These are phyloP conservation scores for Sarcocystis neurona DNA, from an alignment of 169 alveolate species.

Conservation along the genomic window DNA sequence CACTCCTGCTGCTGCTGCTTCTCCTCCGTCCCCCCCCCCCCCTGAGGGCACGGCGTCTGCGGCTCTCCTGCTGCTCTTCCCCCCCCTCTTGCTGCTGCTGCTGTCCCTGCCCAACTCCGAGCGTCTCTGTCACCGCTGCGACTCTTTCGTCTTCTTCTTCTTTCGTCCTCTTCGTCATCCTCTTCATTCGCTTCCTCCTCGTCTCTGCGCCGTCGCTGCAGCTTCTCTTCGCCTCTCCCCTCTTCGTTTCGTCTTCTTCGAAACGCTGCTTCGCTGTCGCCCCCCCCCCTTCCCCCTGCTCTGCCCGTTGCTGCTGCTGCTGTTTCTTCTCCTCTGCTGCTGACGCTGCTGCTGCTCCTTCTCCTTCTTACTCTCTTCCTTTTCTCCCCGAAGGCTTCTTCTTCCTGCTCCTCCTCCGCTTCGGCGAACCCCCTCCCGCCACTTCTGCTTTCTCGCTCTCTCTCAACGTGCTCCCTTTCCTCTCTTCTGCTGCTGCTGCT, in stretches of 20 bases:
- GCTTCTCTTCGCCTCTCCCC: too few relatives aligned
- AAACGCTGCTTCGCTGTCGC: too few relatives aligned
- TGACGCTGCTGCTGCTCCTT: not conserved
- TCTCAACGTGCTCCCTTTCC: too few relatives aligned
- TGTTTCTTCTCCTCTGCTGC: not conserved
- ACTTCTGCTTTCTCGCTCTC: too few relatives aligned
- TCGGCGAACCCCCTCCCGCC: too few relatives aligned
- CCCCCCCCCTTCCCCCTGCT: too few relatives aligned
- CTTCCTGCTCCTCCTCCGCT: too few relatives aligned
- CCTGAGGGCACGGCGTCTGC: not conserved
- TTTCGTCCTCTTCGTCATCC: not conserved
- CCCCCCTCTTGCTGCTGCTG: not conserved
- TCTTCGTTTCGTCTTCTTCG: too few relatives aligned
- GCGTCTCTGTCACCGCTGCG: not conserved
- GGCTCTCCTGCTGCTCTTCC: not conserved
- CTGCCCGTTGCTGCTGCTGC: too few relatives aligned
- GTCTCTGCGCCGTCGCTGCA: too few relatives aligned
- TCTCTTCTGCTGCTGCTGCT: too few relatives aligned
- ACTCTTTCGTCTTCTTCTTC: not conserved
- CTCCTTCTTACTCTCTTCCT: not conserved
- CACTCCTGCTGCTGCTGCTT: not conserved
- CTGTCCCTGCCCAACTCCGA: not conserved
- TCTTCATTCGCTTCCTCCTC: not conserved
- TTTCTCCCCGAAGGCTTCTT: too few relatives aligned
- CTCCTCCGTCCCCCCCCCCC: not conserved